Evolutionary conservation across 2,329 filamentous ascomycete genomes (phyloP), one percentile per base, ranked within the genome.

Genomic region (Colletotrichum paranaense): DNA sequence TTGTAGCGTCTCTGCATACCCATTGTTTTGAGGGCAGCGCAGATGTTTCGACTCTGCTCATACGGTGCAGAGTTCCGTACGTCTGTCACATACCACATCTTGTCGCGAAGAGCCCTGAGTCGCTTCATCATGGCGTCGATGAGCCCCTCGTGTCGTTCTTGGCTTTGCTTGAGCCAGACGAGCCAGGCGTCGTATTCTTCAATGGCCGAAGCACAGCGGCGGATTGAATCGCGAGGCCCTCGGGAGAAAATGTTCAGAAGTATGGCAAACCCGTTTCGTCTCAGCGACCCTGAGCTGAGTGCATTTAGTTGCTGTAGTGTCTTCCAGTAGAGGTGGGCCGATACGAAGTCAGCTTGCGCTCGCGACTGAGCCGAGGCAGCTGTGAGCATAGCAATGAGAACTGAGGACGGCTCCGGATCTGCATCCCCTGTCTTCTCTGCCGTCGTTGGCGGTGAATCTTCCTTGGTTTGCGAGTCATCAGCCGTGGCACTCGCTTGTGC

Each of bases 61-160:
- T 98, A 98, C 11, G 92, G 91, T 62, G 92, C 93, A 4, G 97
- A 98, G 78, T 96, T 95, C 75, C 94, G 93, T 32, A 98, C 95
- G 81, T 98, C 95, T 1, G 94, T 96, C 73, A 97, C 94, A 81
- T 97, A 99, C 97, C 97, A 99, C 94, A 98, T 98, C 86, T 98
- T 98, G 81, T 98, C 94, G 55, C 97, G 91, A 52, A 98, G 87
- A 26, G 93, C 92, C 70, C 92, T 90, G 49, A 97, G 87, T 5
- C 91, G 90, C 72, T 88, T 87, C 88, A 94, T 93, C 90, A 95
- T 94, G 5, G 90, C 88, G 53, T 95, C 92, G 46, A 95, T 92
- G 14, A 91, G 88, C 3, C 88, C 89, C 77, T 96, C 94, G 60
- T 95, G 92, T 3, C 93, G 90, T 78, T 95, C 93, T 78, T 96